Conservation (phyloP, 2,329 filamentous ascomycete genomes). For the Hymenoscyphus repandus region DNA sequence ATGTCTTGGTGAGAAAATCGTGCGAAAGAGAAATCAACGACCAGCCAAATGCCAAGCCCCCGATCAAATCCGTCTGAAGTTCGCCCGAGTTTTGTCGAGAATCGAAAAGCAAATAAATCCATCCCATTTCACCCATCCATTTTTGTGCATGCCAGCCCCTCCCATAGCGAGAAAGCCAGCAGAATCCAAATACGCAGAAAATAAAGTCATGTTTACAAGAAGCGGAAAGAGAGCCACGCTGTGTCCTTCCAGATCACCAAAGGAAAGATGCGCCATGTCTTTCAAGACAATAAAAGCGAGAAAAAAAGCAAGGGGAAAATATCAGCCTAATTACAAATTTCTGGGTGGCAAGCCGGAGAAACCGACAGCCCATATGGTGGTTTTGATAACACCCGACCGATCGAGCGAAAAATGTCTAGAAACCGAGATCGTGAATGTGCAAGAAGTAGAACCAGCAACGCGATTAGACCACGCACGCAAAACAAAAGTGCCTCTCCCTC, state of each 20-base stretch:
- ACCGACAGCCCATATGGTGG: constrained; percentile 23
- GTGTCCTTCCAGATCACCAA: constrained; percentile 16
- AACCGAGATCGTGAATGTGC: constrained; percentile 26
- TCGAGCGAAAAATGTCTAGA: constrained; percentile 24
- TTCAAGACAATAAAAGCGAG: constrained; percentile 27
- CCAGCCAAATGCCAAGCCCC: neutral
- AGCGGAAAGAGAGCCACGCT: constrained; percentile 19
- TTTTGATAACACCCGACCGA: constrained; percentile 23
- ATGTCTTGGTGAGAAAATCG: neutral
- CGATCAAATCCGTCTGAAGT: constrained; percentile 4
- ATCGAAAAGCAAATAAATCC: constrained; percentile 17
- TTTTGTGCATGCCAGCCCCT: constrained; percentile 28
- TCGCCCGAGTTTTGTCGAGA: neutral
- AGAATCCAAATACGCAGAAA: constrained; percentile 17
- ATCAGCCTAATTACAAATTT: constrained; percentile 34
- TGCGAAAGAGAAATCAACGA: neutral
- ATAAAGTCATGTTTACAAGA: constrained; percentile 32
- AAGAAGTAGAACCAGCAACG: constrained; percentile 21
- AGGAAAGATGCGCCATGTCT: constrained; percentile 1
- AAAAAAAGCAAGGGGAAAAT: constrained; percentile 23
- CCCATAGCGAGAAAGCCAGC: constrained; percentile 20
- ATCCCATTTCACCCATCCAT: constrained; percentile 22
- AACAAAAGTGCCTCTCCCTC: constrained; percentile 28
- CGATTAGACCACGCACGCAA: constrained; percentile 20
- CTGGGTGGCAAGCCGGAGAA: constrained; percentile 26